Evolutionary conservation across 164 flowering plant genomes (phyloP), one percentile per base, ranked within the genome.

Genomic region (Magnolia officinalis): DNA sequence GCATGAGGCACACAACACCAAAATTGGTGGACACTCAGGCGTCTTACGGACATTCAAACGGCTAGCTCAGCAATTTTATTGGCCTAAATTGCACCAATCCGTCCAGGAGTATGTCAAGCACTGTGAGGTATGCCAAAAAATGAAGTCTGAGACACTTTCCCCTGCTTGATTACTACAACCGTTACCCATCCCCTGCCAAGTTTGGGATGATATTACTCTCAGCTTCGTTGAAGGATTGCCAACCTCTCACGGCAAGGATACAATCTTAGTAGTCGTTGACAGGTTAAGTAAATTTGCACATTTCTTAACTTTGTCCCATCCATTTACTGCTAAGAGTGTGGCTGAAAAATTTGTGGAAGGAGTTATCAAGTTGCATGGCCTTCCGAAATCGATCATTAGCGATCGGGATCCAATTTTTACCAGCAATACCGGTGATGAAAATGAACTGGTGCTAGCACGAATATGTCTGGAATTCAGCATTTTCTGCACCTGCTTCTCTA

Each of bases 271-370:
- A 8, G 76, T 73, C 13, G 70, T 73, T 21, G 80, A 78, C 71
- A 58, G 72, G 9, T 31, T 73, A 50, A 37, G 19, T 61, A 73
- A 78, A 66, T 64, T 37, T 66, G 76, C 71, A 5, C 80, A 73
- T 73, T 78, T 78, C 49, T 2, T 72, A 6, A 8, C 75, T 14
- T 50, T 77, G 16, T 2, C 21, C 14, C 79, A 77, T 49, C 71
- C 79, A 2, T 72, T 2, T 50, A 69, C 79, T 10, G 63, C 79
- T 23, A 23, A 23, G 24, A 23, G 24, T 23, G 24, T 23, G 24
- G 24, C 24, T 23, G 24, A 23, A 23, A 23, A 23, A 23, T 23
- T 23, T 23, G 24, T 23, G 24, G 24, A 23, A 23, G 24, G 24
- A 23, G 24, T 23, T 23, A 23, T 23, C 24, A 23, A 23, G 24